Percentiles rank a stretch among this genome's conserved stretches.
phyloP scores from a whole-genome alignment of 2,329 filamentous ascomycete species.

The Pseudogymnoascus sp. region DNA sequence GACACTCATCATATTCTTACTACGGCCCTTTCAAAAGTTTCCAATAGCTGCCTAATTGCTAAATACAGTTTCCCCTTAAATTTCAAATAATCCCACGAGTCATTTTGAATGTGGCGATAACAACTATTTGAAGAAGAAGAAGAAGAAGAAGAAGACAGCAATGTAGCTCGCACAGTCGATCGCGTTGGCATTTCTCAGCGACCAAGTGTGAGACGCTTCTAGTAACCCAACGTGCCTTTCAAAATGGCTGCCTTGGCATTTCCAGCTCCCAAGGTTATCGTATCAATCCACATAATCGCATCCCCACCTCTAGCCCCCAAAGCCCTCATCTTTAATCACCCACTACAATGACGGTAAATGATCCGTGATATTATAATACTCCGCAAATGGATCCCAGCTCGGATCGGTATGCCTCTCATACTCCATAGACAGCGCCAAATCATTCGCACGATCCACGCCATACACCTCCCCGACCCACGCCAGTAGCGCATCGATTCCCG shows the following conservation, averaged over 20 bases:
- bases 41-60: no score
- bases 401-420: constrained; percentile 34
- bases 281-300: neutral
- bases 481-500: constrained; percentile 30
- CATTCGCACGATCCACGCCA: neutral
- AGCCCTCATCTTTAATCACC: neutral
- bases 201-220: no score
- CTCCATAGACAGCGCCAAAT: neutral
- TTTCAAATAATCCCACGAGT: no score
- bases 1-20: no score
- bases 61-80: no score
- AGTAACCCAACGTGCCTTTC: neutral
- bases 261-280: neutral
- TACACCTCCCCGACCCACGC: constrained; percentile 2
- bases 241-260: neutral
- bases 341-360: neutral
- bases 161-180: no score
- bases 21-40: no score
- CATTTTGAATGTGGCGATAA: no score
- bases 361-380: constrained; percentile 12
- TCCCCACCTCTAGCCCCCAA: neutral
- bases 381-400: constrained; percentile 47
- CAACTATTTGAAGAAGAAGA: no score
- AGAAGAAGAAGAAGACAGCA: no score
- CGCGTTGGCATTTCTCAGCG: no score